phyloP scores from a whole-genome alignment of 2,329 filamentous ascomycete species.

The Scytalidium lignicola region DNA sequence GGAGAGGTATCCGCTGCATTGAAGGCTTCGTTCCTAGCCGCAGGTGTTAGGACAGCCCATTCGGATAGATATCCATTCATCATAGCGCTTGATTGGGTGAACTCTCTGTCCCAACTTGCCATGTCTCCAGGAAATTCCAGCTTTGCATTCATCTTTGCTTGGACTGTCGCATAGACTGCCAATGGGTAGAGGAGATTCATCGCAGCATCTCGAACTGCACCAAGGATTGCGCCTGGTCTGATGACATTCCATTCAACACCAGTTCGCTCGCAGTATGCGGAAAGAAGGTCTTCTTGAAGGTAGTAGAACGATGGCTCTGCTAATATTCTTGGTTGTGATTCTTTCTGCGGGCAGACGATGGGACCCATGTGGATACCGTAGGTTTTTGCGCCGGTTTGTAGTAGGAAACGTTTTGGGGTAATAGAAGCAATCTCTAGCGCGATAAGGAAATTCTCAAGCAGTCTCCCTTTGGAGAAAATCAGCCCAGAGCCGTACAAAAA shows the following conservation, averaged over 20 bases:
- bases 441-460: conserved; percentile 5
- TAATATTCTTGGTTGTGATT: conserved; percentile 37
- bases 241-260: conserved; percentile 39
- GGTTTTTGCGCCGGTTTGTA: conserved; percentile 28
- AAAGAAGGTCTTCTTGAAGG: conserved; percentile 44
- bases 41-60: conserved; percentile 41
- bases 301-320: conserved; percentile 52
- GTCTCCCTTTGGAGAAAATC: conserved; percentile 3
- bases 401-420: conserved; percentile 7
- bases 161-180: conserved; percentile 44
- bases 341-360: conserved; percentile 36
- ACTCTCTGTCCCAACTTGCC: conserved; percentile 37
- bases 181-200: conserved; percentile 46
- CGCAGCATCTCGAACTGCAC: conserved; percentile 39
- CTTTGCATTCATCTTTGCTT: conserved; percentile 33
- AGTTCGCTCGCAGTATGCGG: conserved; percentile 34
- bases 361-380: conserved; percentile 25
- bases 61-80: conserved; percentile 45
- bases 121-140: conserved; percentile 40
- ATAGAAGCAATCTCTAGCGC: conserved; percentile 1
- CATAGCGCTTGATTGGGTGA: conserved; percentile 37
- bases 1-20: conserved; percentile 41
- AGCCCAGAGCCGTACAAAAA: too few relatives aligned
- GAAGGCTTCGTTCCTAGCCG: conserved; percentile 40
- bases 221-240: conserved; percentile 43